A percentile compares a stretch with the other conserved stretches of the same genome.
These are phyloP conservation scores for Penstemon davidsonii DNA, from an alignment of 257 asterid genomes.

Conservation along the genomic window DNA sequence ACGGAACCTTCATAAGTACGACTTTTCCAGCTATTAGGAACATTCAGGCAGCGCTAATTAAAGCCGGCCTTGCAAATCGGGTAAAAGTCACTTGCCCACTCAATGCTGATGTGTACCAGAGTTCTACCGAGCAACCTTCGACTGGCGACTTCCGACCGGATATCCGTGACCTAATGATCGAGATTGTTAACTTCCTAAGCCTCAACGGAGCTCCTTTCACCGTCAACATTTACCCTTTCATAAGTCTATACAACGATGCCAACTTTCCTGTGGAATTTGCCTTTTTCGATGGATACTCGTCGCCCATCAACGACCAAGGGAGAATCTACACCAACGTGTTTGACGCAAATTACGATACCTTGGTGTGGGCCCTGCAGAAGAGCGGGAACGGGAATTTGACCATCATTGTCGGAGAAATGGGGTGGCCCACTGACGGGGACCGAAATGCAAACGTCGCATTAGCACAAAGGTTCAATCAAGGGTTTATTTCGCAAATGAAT, in stretches of 20 bases:
- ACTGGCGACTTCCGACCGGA: constrained; percentile 68
- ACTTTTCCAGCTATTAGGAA: constrained; percentile 66
- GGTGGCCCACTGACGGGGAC: constrained; percentile 86
- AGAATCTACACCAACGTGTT: constrained; percentile 58
- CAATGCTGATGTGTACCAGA: constrained; percentile 74
- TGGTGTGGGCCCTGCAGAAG: constrained; percentile 62
- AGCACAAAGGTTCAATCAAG: constrained; percentile 75
- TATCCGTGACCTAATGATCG: constrained; percentile 48
- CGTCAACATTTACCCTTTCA: constrained; percentile 78
- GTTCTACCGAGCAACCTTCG: constrained; percentile 54
- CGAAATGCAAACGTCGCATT: constrained; percentile 41
- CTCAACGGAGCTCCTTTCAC: constrained; percentile 63
- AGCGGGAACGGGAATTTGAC: constrained; percentile 57
- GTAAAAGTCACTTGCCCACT: constrained; percentile 64
- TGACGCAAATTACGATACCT: constrained; percentile 74
- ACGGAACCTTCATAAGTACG: constrained; percentile 55
- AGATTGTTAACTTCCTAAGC: constrained; percentile 55
- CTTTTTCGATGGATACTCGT: constrained; percentile 62
- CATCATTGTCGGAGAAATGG: constrained; percentile 67
- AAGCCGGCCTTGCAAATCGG: constrained; percentile 67
- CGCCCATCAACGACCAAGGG: constrained; percentile 61
- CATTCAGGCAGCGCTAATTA: constrained; percentile 74
- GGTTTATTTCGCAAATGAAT: constrained; percentile 53
- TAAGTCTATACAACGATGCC: constrained; percentile 66
- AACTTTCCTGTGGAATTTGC: constrained; percentile 74